Evolutionary conservation across 176 grass and related monocot genomes (phyloP).

Genomic region (Hyparrhenia diplandra): DNA sequence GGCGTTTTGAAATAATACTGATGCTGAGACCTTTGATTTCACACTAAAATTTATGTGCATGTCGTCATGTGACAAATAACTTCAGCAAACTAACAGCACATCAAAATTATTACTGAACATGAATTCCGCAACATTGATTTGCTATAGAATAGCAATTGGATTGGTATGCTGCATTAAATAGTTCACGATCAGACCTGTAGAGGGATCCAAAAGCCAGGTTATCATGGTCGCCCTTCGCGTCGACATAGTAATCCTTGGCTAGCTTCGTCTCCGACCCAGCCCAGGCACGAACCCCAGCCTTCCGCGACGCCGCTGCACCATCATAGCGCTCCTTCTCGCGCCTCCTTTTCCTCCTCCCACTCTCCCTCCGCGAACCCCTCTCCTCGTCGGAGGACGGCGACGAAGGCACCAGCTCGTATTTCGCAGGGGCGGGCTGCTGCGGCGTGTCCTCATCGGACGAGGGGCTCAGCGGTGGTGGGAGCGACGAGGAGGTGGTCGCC

Average conservation of each 20-base stretch:
- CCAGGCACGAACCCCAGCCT: constrained; percentile 65
- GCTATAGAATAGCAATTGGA: not conserved
- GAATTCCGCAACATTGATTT: not conserved
- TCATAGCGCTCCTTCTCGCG: constrained; percentile 40
- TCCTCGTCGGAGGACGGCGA: constrained; percentile 61
- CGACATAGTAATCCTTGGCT: constrained; percentile 89
- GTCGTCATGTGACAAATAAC: not conserved
- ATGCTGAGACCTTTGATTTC: not conserved
- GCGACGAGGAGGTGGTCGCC: not conserved
- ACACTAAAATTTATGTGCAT: not conserved
- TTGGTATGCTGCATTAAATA: not conserved
- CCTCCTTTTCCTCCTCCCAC: constrained; percentile 58
- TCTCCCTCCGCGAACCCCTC: constrained; percentile 31
- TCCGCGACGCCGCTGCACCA: constrained; percentile 38
- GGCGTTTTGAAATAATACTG: not conserved
- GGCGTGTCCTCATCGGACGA: constrained; percentile 48
- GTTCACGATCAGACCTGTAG: constrained; percentile 49
- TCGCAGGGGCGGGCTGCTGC: constrained; percentile 25
- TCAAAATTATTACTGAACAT: not conserved
- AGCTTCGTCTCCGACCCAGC: constrained; percentile 54
- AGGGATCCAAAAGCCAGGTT: constrained; percentile 89
- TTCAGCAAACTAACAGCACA: not conserved
- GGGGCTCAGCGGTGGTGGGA: constrained; percentile 22
- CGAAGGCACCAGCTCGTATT: constrained; percentile 64
- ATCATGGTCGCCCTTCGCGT: constrained; percentile 75